phyloP scores from a whole-genome alignment of 2,329 filamentous ascomycete genomes.

The Moelleriella libera region DNA sequence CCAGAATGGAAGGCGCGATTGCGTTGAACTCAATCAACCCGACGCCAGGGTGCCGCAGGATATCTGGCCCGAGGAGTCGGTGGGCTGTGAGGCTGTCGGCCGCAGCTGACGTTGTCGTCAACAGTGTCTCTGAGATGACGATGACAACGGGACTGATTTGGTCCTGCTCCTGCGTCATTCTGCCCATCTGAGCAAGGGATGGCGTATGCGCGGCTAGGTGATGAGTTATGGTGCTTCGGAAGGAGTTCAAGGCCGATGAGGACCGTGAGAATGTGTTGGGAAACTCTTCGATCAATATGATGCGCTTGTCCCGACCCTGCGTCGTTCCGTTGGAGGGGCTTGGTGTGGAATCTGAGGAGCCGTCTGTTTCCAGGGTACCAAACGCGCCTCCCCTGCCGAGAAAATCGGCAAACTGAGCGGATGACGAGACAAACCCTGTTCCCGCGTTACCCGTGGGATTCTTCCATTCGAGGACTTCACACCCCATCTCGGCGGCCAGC shows the following conservation, averaged over 20 bases:
- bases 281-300: constrained; percentile 72
- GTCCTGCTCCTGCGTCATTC: constrained; percentile 22
- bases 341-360: constrained; percentile 13
- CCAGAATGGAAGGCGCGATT: constrained; percentile 72
- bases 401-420: constrained; percentile 85
- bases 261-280: constrained; percentile 59
- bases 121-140: constrained; percentile 78
- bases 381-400: constrained; percentile 70
- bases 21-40: constrained; percentile 84
- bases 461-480: constrained; percentile 78
- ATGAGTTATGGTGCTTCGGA: constrained; percentile 61
- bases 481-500: constrained; percentile 62
- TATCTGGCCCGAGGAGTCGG: constrained; percentile 72
- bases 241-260: constrained; percentile 50
- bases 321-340: constrained; percentile 7
- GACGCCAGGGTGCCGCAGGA: constrained; percentile 67
- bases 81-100: constrained; percentile 90
- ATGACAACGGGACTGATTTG: constrained; percentile 64
- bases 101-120: constrained; percentile 72
- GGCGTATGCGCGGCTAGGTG: constrained; percentile 59
- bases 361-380: constrained; percentile 46
- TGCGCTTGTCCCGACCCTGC: constrained; percentile 21
- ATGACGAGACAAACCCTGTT: constrained; percentile 52
- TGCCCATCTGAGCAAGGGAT: constrained; percentile 32
- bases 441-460: constrained; percentile 56